These are phyloP conservation scores for Lactarius quietus DNA, from an alignment of 768 basidiomycete genomes.

Conservation along the genomic window DNA sequence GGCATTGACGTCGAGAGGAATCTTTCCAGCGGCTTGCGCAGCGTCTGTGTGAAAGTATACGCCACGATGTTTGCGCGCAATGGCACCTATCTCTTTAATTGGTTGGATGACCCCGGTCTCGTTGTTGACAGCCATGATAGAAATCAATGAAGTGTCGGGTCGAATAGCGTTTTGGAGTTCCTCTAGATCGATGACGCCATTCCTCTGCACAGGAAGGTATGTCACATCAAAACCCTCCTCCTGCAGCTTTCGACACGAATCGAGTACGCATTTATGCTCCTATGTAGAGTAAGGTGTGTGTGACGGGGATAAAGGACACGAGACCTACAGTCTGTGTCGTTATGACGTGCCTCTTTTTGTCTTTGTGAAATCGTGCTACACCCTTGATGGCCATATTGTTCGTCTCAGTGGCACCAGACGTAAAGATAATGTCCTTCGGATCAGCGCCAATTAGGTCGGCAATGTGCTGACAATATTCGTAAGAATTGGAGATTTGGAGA, in stretches of 20 bases:
- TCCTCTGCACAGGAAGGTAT: conserved; percentile 88
- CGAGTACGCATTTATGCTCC: conserved; percentile 99
- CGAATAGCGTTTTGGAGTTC: conserved; percentile 85
- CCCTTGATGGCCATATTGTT: conserved; percentile 99
- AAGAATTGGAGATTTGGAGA: background rate
- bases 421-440: conserved; percentile 94
- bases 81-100: conserved; percentile 87
- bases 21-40: conserved; percentile 92
- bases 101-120: conserved; percentile 99
- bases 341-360: conserved; percentile 90
- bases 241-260: conserved; percentile 91
- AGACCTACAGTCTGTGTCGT: conserved; percentile 84
- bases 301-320: conserved; percentile 6
- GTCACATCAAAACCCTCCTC: conserved; percentile 98
- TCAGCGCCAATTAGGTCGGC: conserved; percentile 94
- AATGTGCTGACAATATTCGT: conserved; percentile 55
- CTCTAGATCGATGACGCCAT: conserved; percentile 77
- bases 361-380: conserved; percentile 91
- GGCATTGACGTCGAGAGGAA: conserved; percentile 89
- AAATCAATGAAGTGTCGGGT: conserved; percentile 90
- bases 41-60: conserved; percentile 97
- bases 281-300: conserved; percentile 32
- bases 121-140: conserved; percentile 99
- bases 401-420: conserved; percentile 95
- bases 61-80: conserved; percentile 82